Evolutionary conservation across 768 basidiomycete genomes (phyloP).

Genomic region (Inosperma sp.): DNA sequence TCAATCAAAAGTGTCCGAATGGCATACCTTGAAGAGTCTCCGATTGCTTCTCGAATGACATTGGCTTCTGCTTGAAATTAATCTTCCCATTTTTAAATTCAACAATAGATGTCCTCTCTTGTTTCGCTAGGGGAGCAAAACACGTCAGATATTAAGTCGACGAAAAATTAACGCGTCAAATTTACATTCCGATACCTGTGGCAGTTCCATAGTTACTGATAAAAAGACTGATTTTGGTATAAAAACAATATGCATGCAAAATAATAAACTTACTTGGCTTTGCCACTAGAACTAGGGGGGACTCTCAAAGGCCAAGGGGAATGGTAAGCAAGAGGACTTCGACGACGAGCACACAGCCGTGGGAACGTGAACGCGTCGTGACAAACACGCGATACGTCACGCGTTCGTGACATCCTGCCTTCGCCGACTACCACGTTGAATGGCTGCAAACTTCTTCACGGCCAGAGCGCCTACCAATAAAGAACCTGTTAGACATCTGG

Average conservation of each 20-base stretch:
- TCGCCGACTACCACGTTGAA: slow-evolving; percentile 21
- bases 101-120: slow-evolving; percentile 41
- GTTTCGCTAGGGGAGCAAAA: slow-evolving; percentile 30
- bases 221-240: too few species aligned
- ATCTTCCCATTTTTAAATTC: slow-evolving; percentile 78
- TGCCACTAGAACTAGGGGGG: too few species aligned
- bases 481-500: slow-evolving; percentile 38
- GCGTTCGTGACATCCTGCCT: slow-evolving; percentile 40
- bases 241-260: too few species aligned
- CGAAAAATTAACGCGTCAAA: neutral
- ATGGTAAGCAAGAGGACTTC: slow-evolving; percentile 8
- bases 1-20: neutral
- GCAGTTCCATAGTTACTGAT: too few species aligned
- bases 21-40: slow-evolving; percentile 77
- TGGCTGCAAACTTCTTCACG: slow-evolving; percentile 60
- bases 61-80: slow-evolving; percentile 66
- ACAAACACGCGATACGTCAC: slow-evolving; percentile 38
- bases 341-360: slow-evolving; percentile 20
- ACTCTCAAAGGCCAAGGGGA: too few species aligned
- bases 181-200: too few species aligned
- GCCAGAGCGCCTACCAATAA: slow-evolving; percentile 40
- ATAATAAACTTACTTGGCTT: too few species aligned
- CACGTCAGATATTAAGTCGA: slow-evolving; percentile 24
- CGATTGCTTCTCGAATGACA: slow-evolving; percentile 72
- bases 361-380: slow-evolving; percentile 38